These are phyloP conservation scores for Aspergillus tanneri DNA, from an alignment of 2,329 filamentous ascomycete genomes.

Conservation along the genomic window DNA sequence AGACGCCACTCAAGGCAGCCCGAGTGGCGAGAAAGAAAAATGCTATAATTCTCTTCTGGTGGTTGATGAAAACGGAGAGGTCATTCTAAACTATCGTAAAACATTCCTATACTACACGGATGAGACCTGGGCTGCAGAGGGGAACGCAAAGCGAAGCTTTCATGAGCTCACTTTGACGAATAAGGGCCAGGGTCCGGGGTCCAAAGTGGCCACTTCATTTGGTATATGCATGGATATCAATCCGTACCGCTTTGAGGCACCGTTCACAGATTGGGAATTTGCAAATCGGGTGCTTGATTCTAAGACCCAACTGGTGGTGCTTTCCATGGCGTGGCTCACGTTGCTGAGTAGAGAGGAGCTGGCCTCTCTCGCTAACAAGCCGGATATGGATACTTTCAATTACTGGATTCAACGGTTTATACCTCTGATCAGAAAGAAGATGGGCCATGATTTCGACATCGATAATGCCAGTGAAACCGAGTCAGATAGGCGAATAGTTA, in stretches of 20 bases:
- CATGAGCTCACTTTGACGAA: constrained; percentile 26
- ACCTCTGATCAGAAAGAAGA: constrained; percentile 46
- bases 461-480: constrained; percentile 22
- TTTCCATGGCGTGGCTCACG: constrained; percentile 66
- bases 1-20: neutral
- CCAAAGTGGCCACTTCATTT: constrained; percentile 42
- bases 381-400: constrained; percentile 60
- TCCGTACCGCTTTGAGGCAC: constrained; percentile 60
- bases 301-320: constrained; percentile 53
- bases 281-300: constrained; percentile 53
- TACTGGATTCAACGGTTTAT: constrained; percentile 64
- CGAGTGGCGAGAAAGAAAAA: constrained; percentile 21
- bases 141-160: constrained; percentile 37
- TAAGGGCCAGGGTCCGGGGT: constrained; percentile 9
- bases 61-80: constrained; percentile 54
- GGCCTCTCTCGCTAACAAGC: constrained; percentile 41
- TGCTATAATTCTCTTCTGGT: constrained; percentile 62
- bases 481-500: constrained; percentile 38
- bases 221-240: constrained; percentile 60
- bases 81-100: constrained; percentile 62
- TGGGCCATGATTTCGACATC: constrained; percentile 28
- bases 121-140: constrained; percentile 62
- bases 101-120: constrained; percentile 67
- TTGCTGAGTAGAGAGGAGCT: constrained; percentile 51
- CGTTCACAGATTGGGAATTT: constrained; percentile 61